These are phyloP conservation scores for Metarhizium guizhouense DNA, from an alignment of 2,329 filamentous ascomycete species.

Conservation along the genomic window DNA sequence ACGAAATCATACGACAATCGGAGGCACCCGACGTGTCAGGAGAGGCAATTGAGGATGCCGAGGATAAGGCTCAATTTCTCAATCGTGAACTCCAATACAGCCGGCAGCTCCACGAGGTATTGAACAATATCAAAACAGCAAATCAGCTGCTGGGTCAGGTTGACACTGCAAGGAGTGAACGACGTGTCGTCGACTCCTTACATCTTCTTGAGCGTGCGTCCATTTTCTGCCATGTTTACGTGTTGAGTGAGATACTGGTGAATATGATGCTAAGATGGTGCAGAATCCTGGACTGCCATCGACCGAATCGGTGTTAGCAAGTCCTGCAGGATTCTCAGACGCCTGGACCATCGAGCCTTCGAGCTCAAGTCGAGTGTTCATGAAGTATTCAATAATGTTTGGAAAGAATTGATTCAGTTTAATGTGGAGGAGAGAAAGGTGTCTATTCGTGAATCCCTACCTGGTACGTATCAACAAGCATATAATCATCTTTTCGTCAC, in stretches of 20 bases:
- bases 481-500: neutral
- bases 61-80: conserved; percentile 47
- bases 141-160: conserved; percentile 54
- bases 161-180: conserved; percentile 45
- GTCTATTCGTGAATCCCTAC: conserved; percentile 41
- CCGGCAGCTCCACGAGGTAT: conserved; percentile 41
- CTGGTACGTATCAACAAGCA: conserved; percentile 30
- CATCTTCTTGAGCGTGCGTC: conserved; percentile 46
- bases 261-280: conserved; percentile 9
- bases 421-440: conserved; percentile 48
- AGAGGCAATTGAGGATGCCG: conserved; percentile 41
- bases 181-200: conserved; percentile 47
- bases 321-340: conserved; percentile 51
- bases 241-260: neutral
- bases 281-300: conserved; percentile 49
- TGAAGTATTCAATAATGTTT: conserved; percentile 59
- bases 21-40: conserved; percentile 52
- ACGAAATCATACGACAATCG: conserved; percentile 70
- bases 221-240: neutral
- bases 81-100: conserved; percentile 50
- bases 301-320: conserved; percentile 51
- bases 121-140: conserved; percentile 45
- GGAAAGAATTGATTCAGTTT: conserved; percentile 58
- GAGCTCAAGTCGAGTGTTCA: conserved; percentile 59
- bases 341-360: conserved; percentile 57